phyloP scores from a whole-genome alignment of 1,139 yeast species.

The Candida sp. region DNA sequence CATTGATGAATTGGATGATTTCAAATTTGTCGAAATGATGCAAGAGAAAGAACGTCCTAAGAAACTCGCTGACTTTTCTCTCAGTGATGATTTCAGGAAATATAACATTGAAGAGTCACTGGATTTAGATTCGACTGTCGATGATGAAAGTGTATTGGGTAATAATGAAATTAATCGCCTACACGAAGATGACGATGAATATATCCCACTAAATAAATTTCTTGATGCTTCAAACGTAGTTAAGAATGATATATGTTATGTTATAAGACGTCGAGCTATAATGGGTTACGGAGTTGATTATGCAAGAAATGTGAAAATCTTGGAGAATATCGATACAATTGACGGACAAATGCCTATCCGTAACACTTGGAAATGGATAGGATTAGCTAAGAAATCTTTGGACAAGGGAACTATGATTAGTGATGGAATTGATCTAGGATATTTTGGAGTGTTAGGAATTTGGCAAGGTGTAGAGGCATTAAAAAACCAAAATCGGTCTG shows the following conservation, averaged over 20 bases:
- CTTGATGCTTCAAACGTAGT: constrained; percentile 38
- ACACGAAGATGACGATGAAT: constrained; percentile 17
- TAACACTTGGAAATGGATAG: constrained; percentile 90
- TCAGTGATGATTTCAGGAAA: constrained; percentile 18
- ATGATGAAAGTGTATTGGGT: constrained; percentile 23
- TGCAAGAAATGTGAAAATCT: constrained; percentile 55
- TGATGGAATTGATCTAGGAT: constrained; percentile 74
- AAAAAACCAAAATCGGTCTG: constrained; percentile 51
- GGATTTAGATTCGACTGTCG: constrained; percentile 29
- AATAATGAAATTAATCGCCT: constrained; percentile 5
- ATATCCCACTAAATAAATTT: constrained; percentile 27
- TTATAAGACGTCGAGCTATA: constrained; percentile 67
- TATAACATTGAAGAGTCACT: constrained; percentile 20
- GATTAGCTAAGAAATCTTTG: constrained; percentile 65
- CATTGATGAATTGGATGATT: constrained; percentile 13
- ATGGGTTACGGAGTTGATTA: constrained; percentile 76
- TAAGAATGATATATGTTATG: constrained; percentile 60
- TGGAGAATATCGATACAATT: constrained; percentile 51
- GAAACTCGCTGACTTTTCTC: constrained; percentile 15
- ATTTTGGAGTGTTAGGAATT: constrained; percentile 82
- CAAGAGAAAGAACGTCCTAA: constrained; percentile 4
- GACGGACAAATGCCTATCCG: constrained; percentile 60
- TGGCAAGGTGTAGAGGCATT: constrained; percentile 82
- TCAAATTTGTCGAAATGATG: constrained; percentile 3
- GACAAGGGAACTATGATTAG: constrained; percentile 68